A percentile compares a stretch with the other conserved stretches of the same genome.
phyloP scores from a whole-genome alignment of 1,139 yeast species.

The Magnusiomyces tetraspermus region DNA sequence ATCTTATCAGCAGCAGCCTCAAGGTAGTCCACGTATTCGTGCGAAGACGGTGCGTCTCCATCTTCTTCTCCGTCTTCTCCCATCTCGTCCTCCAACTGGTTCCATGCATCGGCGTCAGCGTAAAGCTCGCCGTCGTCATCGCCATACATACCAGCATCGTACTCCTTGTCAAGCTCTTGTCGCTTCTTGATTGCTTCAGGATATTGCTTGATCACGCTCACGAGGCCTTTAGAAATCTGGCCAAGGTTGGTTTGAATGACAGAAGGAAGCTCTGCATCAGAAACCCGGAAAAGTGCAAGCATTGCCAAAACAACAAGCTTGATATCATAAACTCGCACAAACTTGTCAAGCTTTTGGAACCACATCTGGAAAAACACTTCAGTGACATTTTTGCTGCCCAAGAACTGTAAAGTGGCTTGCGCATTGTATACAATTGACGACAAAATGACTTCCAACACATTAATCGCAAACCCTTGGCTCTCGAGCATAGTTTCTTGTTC shows the following conservation, averaged over 20 bases:
- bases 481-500: conserved; percentile 24
- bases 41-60: conserved; percentile 20
- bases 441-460: conserved; percentile 54
- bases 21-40: conserved; percentile 29
- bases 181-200: conserved; percentile 63
- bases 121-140: conserved; percentile 6
- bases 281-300: conserved; percentile 39
- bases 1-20: conserved; percentile 9
- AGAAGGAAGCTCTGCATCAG: conserved; percentile 34
- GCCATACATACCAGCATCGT: conserved; percentile 29
- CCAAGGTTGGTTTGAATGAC: conserved; percentile 27
- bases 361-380: conserved; percentile 54
- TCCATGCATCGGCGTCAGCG: conserved; percentile 23
- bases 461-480: conserved; percentile 42
- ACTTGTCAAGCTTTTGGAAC: conserved; percentile 49
- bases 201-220: conserved; percentile 44
- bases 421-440: conserved; percentile 60
- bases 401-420: conserved; percentile 41
- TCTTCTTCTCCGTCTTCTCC: conserved; percentile 9
- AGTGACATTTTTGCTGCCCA: conserved; percentile 42
- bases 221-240: conserved; percentile 42
- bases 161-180: conserved; percentile 54
- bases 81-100: conserved; percentile 18
- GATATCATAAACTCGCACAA: conserved; percentile 72
- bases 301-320: conserved; percentile 66